These are phyloP conservation scores for Akanthomyces muscarius DNA, from an alignment of 2,329 filamentous ascomycete genomes.

Conservation along the genomic window DNA sequence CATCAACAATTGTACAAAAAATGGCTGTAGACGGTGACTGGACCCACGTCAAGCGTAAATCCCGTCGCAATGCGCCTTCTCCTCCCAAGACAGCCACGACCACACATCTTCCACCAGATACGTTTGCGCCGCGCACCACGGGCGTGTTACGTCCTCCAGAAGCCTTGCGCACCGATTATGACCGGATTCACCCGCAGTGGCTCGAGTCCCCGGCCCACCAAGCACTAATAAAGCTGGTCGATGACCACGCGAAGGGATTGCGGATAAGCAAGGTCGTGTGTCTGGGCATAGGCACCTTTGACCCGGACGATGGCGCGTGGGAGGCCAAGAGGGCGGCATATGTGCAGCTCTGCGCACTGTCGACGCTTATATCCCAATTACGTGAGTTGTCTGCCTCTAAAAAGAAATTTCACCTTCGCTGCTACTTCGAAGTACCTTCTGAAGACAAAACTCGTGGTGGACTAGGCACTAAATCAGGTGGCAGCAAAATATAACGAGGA, in stretches of 20 bases:
- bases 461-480: too few species aligned
- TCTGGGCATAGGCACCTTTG: slow-evolving; percentile 53
- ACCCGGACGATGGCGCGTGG: slow-evolving; percentile 44
- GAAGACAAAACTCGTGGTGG: too few species aligned
- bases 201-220: slow-evolving; percentile 25
- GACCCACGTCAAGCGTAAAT: slow-evolving; percentile 1
- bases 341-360: slow-evolving; percentile 51
- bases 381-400: slow-evolving; percentile 29
- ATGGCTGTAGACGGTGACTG: neutral
- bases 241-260: slow-evolving; percentile 22
- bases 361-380: slow-evolving; percentile 42
- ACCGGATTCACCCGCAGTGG: slow-evolving; percentile 27
- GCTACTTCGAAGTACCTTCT: too few species aligned
- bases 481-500: neutral
- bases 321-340: slow-evolving; percentile 44
- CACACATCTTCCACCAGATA: slow-evolving; percentile 6
- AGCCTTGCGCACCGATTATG: slow-evolving; percentile 31
- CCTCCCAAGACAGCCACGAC: neutral
- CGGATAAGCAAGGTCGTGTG: slow-evolving; percentile 45
- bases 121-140: slow-evolving; percentile 17
- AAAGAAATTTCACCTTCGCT: neutral
- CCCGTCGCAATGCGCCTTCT: neutral
- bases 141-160: slow-evolving; percentile 21
- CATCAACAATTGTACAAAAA: neutral
- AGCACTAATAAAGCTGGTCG: slow-evolving; percentile 33